phyloP scores from a whole-genome alignment of 2,329 filamentous ascomycete genomes.

The Penicillium sp. region DNA sequence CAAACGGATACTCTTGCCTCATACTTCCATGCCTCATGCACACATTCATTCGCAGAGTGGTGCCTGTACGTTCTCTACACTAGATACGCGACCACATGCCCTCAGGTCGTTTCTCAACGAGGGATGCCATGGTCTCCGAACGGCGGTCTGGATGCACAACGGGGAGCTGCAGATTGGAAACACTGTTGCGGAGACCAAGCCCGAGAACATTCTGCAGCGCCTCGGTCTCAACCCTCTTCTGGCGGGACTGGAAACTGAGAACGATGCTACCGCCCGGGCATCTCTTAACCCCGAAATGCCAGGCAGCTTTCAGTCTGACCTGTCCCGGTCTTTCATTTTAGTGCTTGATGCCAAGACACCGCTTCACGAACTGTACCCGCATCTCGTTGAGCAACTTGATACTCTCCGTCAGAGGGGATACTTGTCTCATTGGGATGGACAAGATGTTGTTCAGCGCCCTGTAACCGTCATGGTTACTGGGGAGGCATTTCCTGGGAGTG shows the following conservation, averaged over 20 bases:
- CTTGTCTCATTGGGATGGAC: conserved; percentile 20
- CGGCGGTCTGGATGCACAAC: conserved; percentile 21
- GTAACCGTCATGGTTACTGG: conserved; percentile 23
- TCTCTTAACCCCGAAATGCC: background rate
- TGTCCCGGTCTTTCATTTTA: conserved; percentile 17
- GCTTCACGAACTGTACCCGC: conserved; percentile 12
- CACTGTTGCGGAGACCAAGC: conserved; percentile 6
- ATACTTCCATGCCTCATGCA: background rate
- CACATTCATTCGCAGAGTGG: background rate
- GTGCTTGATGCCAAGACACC: conserved; percentile 20
- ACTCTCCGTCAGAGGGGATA: conserved; percentile 17
- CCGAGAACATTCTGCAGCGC: conserved; percentile 12
- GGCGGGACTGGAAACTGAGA: conserved; percentile 5
- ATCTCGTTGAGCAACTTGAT: conserved; percentile 16
- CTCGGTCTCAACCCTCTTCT: conserved; percentile 21
- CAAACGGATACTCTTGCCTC: background rate
- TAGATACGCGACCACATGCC: conserved; percentile 13
- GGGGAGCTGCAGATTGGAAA: conserved; percentile 19
- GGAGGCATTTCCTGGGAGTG: background rate
- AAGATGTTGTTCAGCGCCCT: conserved; percentile 13
- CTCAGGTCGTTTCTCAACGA: conserved; percentile 18
- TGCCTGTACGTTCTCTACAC: conserved; percentile 20
- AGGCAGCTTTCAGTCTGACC: conserved; percentile 4
- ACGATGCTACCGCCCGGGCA: conserved; percentile 3
- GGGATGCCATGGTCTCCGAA: conserved; percentile 23